Base-by-base conservation (phyloP, 306 rosid species). In the Citrullus colocynthis region DNA sequence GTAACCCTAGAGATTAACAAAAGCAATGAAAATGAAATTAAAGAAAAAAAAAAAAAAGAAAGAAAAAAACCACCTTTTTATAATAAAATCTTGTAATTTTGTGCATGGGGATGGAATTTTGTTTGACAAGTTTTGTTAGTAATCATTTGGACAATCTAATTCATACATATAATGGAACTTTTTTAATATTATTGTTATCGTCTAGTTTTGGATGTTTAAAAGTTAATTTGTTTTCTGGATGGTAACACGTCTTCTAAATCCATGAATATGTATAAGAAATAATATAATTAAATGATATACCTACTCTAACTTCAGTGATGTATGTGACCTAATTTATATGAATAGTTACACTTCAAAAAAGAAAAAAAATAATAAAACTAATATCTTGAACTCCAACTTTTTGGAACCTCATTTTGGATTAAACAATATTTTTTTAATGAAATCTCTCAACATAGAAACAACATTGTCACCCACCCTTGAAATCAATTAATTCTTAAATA, bases 21-120 rank as follows among this genome's bases (percentile, higher is more conserved):
- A 70, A 70, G 55, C 55, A 69, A 69, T 69, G 75, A 69, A 69
- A 69, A 69, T 42, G 75, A 69, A 67, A 67, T 18, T 39, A 39
- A 67, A 41, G 8, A 39, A 66, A 41, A 69, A 42, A 42, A 34
- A 42, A 34, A 69, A 20, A 69, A 39, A 67, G n/a, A 8, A 39
- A 66, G n/a, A 69, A 42, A 42, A 36, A 69, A 20, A 69, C 4
- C 21, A 15, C 5, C 24, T 34, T n/a, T 65, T 65, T 65, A 44
- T 37, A 61, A 36, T 65, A 64, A 67, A 67, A 37, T 67, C 42
- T 41, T 39, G 74, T 67, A 41, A 64, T 39, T 36, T 41, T 41
- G 54, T 39, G 74, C 52, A 39, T 67, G 71, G 70, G n/a, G 44
- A 34, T 64, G 6, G 48, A 11, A 3, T 64, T 36, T 64, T 36